Conservation (phyloP, 2,329 filamentous ascomycete genomes). For the Botrytis byssoidea region DNA sequence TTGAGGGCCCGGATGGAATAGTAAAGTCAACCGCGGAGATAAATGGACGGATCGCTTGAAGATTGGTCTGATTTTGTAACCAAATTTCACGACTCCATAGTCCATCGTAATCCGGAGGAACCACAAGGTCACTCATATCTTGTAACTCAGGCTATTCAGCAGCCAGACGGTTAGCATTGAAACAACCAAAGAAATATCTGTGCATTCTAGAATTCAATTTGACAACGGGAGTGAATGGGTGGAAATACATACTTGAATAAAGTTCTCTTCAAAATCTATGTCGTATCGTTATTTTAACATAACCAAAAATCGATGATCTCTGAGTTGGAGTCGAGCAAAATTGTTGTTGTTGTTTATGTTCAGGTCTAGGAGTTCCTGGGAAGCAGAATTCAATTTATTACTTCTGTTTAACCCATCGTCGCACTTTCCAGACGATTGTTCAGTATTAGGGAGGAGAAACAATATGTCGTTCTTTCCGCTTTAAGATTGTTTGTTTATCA, state of each 20-base stretch:
- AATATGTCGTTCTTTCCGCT: background rate
- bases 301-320: background rate
- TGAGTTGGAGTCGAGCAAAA: background rate
- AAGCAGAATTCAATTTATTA: background rate
- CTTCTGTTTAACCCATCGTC: background rate
- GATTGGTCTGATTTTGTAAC: background rate
- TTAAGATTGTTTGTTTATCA: background rate
- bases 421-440: background rate
- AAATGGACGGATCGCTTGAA: background rate
- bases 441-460: background rate
- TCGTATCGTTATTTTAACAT: background rate
- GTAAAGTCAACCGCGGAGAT: background rate
- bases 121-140: background rate
- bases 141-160: background rate
- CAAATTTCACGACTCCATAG: fast-evolving
- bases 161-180: background rate
- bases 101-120: no score
- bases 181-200: background rate
- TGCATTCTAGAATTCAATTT: no score
- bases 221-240: background rate
- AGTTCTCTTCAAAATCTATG: background rate
- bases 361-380: background rate
- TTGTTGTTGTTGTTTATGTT: no score
- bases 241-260: background rate
- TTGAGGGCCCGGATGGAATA: background rate